phyloP scores from a whole-genome alignment of 192 early-diverging fungal genomes.

The Entomortierella parvispora region DNA sequence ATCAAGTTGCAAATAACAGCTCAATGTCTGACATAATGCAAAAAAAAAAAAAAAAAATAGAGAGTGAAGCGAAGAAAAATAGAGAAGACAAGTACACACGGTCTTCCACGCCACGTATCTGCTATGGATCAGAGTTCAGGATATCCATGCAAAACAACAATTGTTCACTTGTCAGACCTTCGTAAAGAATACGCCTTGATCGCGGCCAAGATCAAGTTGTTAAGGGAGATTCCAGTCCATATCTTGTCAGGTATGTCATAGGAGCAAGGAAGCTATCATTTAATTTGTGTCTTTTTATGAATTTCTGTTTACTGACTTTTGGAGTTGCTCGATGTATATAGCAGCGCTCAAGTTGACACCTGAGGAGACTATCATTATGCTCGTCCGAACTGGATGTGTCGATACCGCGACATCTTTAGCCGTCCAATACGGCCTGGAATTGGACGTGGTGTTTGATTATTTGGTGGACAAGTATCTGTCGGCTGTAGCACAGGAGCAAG shows the following conservation, averaged over 20 bases:
- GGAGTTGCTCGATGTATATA: conserved; percentile 3
- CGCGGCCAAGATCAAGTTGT: conserved; percentile 18
- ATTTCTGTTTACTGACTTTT: not conserved
- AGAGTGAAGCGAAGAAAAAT: conserved; percentile 11
- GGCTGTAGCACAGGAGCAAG: conserved; percentile 27
- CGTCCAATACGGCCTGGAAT: conserved; percentile 12
- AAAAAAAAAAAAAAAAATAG: conserved; percentile 1
- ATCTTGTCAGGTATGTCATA: conserved; percentile 4
- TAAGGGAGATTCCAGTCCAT: conserved; percentile 18
- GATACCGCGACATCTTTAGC: conserved; percentile 33
- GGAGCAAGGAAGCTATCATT: too few species aligned
- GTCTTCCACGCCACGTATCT: not conserved
- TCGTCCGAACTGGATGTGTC: conserved; percentile 20
- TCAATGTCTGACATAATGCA: too few species aligned
- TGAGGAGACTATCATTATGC: conserved; percentile 19
- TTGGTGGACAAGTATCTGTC: conserved; percentile 32
- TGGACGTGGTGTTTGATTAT: conserved; percentile 28
- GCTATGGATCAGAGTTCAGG: not conserved
- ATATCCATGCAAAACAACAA: conserved; percentile 1
- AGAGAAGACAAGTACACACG: not conserved
- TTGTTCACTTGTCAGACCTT: conserved; percentile 23
- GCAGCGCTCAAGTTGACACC: conserved; percentile 8
- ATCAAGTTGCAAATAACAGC: too few species aligned
- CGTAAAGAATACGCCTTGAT: conserved; percentile 25
- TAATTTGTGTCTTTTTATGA: not conserved